Evolutionary conservation across 2,329 filamentous ascomycete species (phyloP), one percentile per base, ranked within the genome.

Genomic region (Graphilbum ipis-grandicollis): DNA sequence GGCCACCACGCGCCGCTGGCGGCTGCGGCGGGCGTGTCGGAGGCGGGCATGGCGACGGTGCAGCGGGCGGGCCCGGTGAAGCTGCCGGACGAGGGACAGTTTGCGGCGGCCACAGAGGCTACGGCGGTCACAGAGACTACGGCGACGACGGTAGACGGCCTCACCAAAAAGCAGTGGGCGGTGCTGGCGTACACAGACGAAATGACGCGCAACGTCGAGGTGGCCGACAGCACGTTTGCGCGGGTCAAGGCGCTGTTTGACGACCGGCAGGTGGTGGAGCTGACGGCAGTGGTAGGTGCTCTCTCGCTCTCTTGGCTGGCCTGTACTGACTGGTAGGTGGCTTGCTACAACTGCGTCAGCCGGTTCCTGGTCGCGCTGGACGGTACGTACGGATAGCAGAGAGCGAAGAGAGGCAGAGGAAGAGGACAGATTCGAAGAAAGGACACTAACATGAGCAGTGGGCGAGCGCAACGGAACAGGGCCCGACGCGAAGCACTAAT

Each of bases 321-420:
- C 15, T 12, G 18, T 32, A 25, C 2, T 10, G 10, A 19, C 18
- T 12, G 18, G 5, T 35, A 45, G 39, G 43, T 71, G 45, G 80
- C 79, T 12, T 74, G 71, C 38, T 92, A 92, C 53, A 92, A 92
- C 52, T 86, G 80, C 50, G 82, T 92, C 14, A 85, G 79, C 53
- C 68, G 83, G 22, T 86, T 92, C 47, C 55, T 92, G 46, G 82
- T 92, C 17, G 83, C 83, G 13, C 55, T 93, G 39, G 77, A 92
- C 58, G 80, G 72, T 75, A 57, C 55, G 69, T 26, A 2, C 13
- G 10, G 19, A 23, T 10, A 23, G 21, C n/a, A n/a, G n/a, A n/a
- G n/a, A n/a, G n/a, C n/a, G n/a, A n/a, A n/a, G n/a, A n/a, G n/a
- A n/a, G n/a, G n/a, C n/a, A n/a, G n/a, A n/a, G n/a, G n/a, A n/a